A percentile compares a stretch with the other conserved stretches of the same genome.
These are phyloP conservation scores for Ophiocordyceps robertsii DNA, from an alignment of 2,329 filamentous ascomycete genomes.

Conservation along the genomic window DNA sequence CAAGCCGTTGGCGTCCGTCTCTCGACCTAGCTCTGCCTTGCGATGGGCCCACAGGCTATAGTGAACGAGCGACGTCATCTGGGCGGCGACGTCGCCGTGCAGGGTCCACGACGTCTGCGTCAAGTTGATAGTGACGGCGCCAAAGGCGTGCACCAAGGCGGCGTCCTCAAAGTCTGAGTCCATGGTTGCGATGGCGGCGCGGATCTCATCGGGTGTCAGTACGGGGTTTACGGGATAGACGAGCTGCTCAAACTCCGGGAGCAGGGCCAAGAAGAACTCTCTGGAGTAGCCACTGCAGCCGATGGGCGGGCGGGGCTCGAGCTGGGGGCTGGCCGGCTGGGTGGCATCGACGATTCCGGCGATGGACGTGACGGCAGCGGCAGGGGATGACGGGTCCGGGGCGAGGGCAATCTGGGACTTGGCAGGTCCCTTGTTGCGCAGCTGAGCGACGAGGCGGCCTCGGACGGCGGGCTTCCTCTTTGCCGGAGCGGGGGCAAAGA, in stretches of 20 bases:
- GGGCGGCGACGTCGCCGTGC: conserved; percentile 14
- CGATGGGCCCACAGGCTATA: conserved; percentile 10
- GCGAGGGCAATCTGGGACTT: background rate
- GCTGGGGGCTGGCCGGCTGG: conserved; percentile 1
- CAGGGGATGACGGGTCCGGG: background rate
- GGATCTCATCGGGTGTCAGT: conserved; percentile 16
- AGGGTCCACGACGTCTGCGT: conserved; percentile 15
- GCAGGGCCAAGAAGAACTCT: conserved; percentile 19
- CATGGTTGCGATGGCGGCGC: conserved; percentile 17
- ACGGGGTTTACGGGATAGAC: conserved; percentile 24
- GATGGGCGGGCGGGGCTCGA: background rate
- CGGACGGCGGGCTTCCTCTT: conserved; percentile 21
- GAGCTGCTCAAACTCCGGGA: conserved; percentile 19
- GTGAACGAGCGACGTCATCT: conserved; percentile 15
- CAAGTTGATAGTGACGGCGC: conserved; percentile 22
- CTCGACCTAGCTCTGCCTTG: conserved; percentile 15
- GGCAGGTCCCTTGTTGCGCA: conserved; percentile 11
- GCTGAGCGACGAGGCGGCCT: conserved; percentile 20
- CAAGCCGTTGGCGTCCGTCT: conserved; percentile 17
- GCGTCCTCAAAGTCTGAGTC: conserved; percentile 17
- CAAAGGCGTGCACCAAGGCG: conserved; percentile 21
- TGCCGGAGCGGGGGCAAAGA: conserved; percentile 16
- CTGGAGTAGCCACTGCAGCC: conserved; percentile 9
- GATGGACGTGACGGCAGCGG: conserved; percentile 10
- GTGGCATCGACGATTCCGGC: conserved; percentile 12